Conservation (phyloP, 148 eudicot species). For the Camellia lanceoleosa region DNA sequence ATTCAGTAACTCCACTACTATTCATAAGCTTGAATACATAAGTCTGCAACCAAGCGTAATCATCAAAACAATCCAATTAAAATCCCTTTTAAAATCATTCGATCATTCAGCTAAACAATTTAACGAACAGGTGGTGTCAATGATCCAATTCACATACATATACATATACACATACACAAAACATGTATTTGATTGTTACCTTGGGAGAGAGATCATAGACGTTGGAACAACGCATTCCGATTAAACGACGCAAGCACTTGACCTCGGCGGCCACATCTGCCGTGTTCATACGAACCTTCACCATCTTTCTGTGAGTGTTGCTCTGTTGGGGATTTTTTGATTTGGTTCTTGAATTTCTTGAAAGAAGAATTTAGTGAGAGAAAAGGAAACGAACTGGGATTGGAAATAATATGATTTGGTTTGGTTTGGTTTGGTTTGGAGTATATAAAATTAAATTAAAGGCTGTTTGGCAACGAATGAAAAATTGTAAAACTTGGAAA, state of each 20-base stretch:
- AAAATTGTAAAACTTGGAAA: no score
- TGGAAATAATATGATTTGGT: no score
- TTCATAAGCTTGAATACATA: slow-evolving; percentile 95
- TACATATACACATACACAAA: background rate
- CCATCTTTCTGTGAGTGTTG: slow-evolving; percentile 42
- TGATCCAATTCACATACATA: background rate
- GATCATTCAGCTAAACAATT: background rate
- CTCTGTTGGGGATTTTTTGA: background rate
- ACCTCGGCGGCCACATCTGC: slow-evolving; percentile 99
- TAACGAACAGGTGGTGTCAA: background rate
- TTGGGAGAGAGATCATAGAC: slow-evolving; percentile 93
- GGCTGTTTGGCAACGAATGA: background rate
- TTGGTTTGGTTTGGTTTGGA: no score
- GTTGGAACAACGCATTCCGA: slow-evolving; percentile 96
- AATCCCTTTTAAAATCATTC: slow-evolving; percentile 4
- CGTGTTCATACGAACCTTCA: slow-evolving; percentile 99
- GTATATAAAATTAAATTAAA: no score
- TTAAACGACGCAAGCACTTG: slow-evolving; percentile 75
- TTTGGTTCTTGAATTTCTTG: background rate
- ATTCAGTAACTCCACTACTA: slow-evolving; percentile 95
- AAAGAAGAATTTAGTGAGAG: slow-evolving; percentile 1
- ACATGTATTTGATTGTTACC: slow-evolving; percentile 30
- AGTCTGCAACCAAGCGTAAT: slow-evolving; percentile 47
- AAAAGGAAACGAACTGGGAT: no score
- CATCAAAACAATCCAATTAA: background rate